These are phyloP conservation scores for Abelmoschus esculentus DNA, from an alignment of 345 rosid species.

Conservation along the genomic window DNA sequence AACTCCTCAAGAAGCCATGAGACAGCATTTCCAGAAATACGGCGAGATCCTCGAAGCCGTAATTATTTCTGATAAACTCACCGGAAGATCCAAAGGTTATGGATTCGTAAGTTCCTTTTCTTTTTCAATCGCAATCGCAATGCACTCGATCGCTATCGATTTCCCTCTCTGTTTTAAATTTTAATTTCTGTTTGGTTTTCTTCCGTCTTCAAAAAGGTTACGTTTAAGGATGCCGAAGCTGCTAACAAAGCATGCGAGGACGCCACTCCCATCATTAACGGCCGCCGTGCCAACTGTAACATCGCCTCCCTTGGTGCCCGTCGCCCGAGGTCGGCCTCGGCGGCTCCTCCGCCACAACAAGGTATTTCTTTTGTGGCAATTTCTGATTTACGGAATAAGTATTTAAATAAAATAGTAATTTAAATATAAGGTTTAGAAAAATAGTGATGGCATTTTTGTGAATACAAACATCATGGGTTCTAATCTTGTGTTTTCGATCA, in stretches of 20 bases:
- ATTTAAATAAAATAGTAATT: too few relatives aligned
- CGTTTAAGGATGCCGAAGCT: slow-evolving; percentile 79
- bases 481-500: not conserved
- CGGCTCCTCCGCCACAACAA: slow-evolving; percentile 32
- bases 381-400: not conserved
- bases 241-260: slow-evolving; percentile 87
- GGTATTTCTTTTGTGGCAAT: slow-evolving; percentile 25
- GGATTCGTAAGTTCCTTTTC: slow-evolving; percentile 57
- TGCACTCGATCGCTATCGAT: too few relatives aligned
- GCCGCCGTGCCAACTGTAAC: slow-evolving; percentile 95
- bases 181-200: not conserved
- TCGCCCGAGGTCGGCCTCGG: slow-evolving; percentile 20
- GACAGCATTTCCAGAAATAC: slow-evolving; percentile 77
- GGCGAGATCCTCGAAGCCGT: slow-evolving; percentile 96
- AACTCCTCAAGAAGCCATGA: slow-evolving; percentile 72
- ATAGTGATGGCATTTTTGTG: slow-evolving; percentile 11
- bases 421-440: not conserved
- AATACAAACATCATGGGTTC: slow-evolving; percentile 3
- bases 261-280: slow-evolving; percentile 72
- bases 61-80: slow-evolving; percentile 77
- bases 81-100: slow-evolving; percentile 96
- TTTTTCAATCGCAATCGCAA: too few relatives aligned
- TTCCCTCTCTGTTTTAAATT: too few relatives aligned
- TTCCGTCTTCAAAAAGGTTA: slow-evolving; percentile 43
- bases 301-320: slow-evolving; percentile 93